A percentile compares a stretch with the other conserved stretches of the same genome.
Evolutionary conservation across 371 early-diverging fungal genomes (phyloP).

Genomic region (Apophysomyces sp.): DNA sequence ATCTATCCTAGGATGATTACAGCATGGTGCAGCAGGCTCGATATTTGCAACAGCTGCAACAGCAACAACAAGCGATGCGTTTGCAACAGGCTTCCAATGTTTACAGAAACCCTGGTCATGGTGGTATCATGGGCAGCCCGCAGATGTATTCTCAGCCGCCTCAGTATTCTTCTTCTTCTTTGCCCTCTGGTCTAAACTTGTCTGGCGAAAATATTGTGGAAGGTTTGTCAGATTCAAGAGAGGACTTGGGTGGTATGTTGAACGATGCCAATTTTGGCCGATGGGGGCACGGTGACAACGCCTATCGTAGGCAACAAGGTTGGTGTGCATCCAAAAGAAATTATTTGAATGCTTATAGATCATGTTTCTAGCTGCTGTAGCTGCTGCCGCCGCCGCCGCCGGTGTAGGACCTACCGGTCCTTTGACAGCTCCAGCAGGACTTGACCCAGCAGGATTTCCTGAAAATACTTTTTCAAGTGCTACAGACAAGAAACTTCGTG

Average conservation of each 20-base stretch:
- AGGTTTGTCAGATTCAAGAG: neutral
- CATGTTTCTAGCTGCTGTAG: neutral
- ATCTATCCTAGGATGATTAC: neutral
- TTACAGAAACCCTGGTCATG: slow-evolving; percentile 1
- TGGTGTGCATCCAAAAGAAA: no score
- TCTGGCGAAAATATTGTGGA: slow-evolving; percentile 2
- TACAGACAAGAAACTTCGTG: slow-evolving; percentile 53
- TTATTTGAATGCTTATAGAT: no score
- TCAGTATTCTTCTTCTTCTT: slow-evolving; percentile 1
- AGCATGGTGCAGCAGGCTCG: slow-evolving; percentile 13
- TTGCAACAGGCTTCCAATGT: slow-evolving; percentile 12
- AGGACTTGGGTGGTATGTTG: neutral
- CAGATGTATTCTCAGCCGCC: slow-evolving; percentile 14
- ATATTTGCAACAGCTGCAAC: slow-evolving; percentile 17
- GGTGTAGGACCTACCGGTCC: slow-evolving; percentile 28
- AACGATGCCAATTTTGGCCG: slow-evolving; percentile 2
- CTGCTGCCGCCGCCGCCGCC: slow-evolving; percentile 20
- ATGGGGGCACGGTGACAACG: slow-evolving; percentile 5
- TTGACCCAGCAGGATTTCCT: slow-evolving; percentile 23
- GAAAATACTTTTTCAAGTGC: slow-evolving; percentile 18
- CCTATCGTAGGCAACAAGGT: slow-evolving; percentile 9
- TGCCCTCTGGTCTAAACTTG: slow-evolving; percentile 14
- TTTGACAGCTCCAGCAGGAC: slow-evolving; percentile 32
- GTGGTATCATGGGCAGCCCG: neutral
- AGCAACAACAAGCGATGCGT: slow-evolving; percentile 11